A percentile compares a stretch with the other conserved stretches of the same genome.
Conservation (phyloP, 306 rosid species). For the Malus orientalis region DNA sequence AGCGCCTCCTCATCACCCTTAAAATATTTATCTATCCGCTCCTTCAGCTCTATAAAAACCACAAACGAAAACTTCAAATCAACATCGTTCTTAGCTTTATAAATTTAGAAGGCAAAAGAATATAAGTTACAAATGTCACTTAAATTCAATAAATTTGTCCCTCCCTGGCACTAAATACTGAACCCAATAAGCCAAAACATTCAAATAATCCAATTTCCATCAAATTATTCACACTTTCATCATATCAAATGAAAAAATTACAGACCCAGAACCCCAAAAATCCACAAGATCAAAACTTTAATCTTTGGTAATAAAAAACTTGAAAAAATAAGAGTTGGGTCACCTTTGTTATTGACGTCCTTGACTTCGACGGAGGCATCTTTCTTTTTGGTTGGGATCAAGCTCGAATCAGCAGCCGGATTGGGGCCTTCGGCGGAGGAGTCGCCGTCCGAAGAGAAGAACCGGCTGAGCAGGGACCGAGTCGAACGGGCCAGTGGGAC, state of each 20-base stretch:
- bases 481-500: constrained; percentile 15
- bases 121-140: background rate
- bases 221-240: too few species aligned
- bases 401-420: background rate
- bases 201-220: background rate
- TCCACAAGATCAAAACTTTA: background rate
- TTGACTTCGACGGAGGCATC: constrained; percentile 10
- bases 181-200: background rate
- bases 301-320: background rate
- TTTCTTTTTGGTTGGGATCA: constrained; percentile 1
- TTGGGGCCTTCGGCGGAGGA: constrained; percentile 12
- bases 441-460: constrained; percentile 38
- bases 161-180: background rate
- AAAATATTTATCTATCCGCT: constrained; percentile 50
- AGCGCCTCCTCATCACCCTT: constrained; percentile 67
- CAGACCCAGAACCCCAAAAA: background rate
- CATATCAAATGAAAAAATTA: too few species aligned
- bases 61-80: background rate
- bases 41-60: constrained; percentile 48
- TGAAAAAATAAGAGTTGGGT: background rate
- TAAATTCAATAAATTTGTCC: background rate
- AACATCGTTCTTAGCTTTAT: background rate
- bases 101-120: background rate
- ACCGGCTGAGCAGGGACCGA: constrained; percentile 18
- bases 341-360: constrained; percentile 59